These are phyloP conservation scores for Echinosophora koreensis DNA, from an alignment of 306 rosid genomes.

Conservation along the genomic window DNA sequence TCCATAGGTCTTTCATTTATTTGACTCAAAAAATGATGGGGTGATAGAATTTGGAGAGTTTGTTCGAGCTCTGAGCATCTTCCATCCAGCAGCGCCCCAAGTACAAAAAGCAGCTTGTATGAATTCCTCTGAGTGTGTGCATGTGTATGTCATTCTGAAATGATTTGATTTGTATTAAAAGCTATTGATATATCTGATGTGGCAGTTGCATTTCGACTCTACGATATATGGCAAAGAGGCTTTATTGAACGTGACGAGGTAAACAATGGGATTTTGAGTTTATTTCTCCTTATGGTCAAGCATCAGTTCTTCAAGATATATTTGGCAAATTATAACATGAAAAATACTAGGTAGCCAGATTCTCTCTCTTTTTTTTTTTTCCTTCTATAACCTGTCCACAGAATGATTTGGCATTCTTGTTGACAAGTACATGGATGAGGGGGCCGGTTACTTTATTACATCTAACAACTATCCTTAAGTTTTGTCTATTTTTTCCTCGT, in stretches of 20 bases:
- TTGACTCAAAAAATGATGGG: slow-evolving; percentile 62
- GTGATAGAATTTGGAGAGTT: slow-evolving; percentile 68
- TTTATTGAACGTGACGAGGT: slow-evolving; percentile 67
- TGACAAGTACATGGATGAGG: no score
- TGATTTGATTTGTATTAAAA: background rate
- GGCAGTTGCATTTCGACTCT: slow-evolving; percentile 68
- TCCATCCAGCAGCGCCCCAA: slow-evolving; percentile 67
- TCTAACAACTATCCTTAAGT: no score
- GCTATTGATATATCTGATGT: slow-evolving; percentile 30
- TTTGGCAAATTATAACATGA: background rate
- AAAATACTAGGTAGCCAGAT: background rate
- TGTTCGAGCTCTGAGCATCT: slow-evolving; percentile 61
- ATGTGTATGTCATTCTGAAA: background rate
- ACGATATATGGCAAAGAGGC: slow-evolving; percentile 61
- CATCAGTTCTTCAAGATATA: background rate
- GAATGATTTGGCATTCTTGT: no score
- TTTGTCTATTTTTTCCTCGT: no score
- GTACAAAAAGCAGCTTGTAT: slow-evolving; percentile 59
- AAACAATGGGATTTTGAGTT: slow-evolving; percentile 19
- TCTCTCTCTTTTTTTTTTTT: no score
- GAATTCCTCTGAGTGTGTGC: slow-evolving; percentile 35
- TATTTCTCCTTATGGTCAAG: background rate
- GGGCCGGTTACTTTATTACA: no score
- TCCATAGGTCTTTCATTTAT: slow-evolving; percentile 59
- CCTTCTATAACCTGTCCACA: no score